Evolutionary conservation across 768 basidiomycete species (phyloP).

Genomic region (Hemileccinum impolitum): DNA sequence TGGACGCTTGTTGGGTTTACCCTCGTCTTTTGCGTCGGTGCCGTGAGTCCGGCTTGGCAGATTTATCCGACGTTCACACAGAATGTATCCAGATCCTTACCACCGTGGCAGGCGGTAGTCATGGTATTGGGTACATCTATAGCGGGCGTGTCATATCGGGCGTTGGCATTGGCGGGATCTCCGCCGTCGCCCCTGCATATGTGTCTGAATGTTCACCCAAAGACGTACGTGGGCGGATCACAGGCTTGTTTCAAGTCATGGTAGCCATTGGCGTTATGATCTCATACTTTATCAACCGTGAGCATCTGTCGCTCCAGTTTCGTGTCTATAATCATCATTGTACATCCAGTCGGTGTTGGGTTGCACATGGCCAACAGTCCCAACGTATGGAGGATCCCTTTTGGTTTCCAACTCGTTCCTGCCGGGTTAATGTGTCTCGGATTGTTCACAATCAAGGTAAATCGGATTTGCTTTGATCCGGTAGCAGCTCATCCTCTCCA

Average conservation of each 20-base stretch:
- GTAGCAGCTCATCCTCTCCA: conserved; percentile 21
- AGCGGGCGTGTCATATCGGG: conserved; percentile 78
- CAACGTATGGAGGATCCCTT: conserved; percentile 67
- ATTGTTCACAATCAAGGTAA: conserved; percentile 60
- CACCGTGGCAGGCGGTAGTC: conserved; percentile 55
- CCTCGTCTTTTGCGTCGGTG: conserved; percentile 66
- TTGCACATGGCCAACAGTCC: conserved; percentile 46
- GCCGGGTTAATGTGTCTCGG: conserved; percentile 69
- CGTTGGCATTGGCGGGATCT: conserved; percentile 79
- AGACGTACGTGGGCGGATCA: conserved; percentile 80
- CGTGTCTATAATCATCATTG: neutral
- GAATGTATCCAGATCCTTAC: conserved; percentile 54
- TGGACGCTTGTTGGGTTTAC: conserved; percentile 60
- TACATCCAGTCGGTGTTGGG: conserved; percentile 52
- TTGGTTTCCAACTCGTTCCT: conserved; percentile 72
- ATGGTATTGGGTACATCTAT: conserved; percentile 69
- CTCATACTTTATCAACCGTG: conserved; percentile 78
- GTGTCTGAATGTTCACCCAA: conserved; percentile 89
- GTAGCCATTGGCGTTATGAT: conserved; percentile 83
- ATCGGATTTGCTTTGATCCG: neutral
- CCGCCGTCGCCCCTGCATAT: conserved; percentile 79
- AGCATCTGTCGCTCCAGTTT: conserved; percentile 24
- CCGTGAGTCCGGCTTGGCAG: conserved; percentile 44
- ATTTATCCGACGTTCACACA: neutral
- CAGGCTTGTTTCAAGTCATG: conserved; percentile 85